Evolutionary conservation across 305 asterid species (phyloP), one percentile per base, ranked within the genome.

Genomic region (Galium porrigens): DNA sequence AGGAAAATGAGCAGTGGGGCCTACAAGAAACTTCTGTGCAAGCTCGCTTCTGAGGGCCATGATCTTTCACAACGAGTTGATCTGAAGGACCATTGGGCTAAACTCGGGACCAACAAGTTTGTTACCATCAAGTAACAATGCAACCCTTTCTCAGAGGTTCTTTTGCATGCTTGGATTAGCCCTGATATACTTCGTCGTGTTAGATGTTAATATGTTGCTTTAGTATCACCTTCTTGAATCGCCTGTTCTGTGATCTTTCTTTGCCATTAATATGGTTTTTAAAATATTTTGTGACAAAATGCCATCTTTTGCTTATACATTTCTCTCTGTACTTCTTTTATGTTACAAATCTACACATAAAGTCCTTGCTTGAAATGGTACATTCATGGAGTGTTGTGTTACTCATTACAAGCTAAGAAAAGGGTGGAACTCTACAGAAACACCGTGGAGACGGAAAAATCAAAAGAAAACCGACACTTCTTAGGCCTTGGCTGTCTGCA

Each of bases 331-430:
- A 81, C 71, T 81, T 80, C 77, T 75, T 32, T 84, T 82, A 79
- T 76, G 69, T 75, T 78, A 82, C 90, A 82, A 67, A 72, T 79
- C 88, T 74, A 76, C 79, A 78, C 68, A 78, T 77, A 69, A 73
- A 72, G 71, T 66, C 46, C 44, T 77, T 71, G 75, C 76, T 74
- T 68, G 61, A 72, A 69, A 68, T 79, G 78, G 39, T 78, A 80
- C 78, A 78, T n/a, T 72, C 65, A 17, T 6, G 72, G 78, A 73
- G 77, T 74, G 68, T 66, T 54, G 77, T 74, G 68, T 66, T 58
- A 72, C 33, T 68, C 72, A 64, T 51, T 70, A 70, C 66, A 72
- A 22, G 79, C 66, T 67, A 71, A 72, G 71, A 72, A 69, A 68
- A 65, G 69, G 73, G 84, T 72, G 59, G 61, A 73, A 70, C 69